A percentile compares a stretch with the other conserved stretches of the same genome.
Conservation (phyloP, 495 filamentous ascomycete genomes). For the Penicillium verhagenii region DNA sequence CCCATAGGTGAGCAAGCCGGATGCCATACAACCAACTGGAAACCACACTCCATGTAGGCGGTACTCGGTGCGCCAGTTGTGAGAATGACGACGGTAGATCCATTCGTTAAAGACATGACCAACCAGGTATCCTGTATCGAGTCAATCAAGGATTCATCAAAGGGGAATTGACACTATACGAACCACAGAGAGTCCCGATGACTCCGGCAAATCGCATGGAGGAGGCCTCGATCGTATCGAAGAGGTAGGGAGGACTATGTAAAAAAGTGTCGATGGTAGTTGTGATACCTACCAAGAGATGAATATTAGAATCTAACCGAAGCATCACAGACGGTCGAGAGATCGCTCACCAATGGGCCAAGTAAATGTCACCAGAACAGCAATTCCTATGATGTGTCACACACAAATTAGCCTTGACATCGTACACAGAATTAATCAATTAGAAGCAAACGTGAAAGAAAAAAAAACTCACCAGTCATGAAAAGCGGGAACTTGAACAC, state of each 20-base stretch:
- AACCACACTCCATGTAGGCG: constrained; percentile 41
- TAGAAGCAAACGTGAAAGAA: no score
- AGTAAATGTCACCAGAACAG: constrained; percentile 36
- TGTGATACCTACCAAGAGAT: constrained; percentile 30
- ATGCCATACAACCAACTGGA: constrained; percentile 30
- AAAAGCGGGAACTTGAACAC: constrained; percentile 36
- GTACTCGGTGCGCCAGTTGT: constrained; percentile 30
- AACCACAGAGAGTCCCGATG: constrained; percentile 34
- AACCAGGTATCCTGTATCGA: constrained; percentile 25
- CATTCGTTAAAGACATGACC: constrained; percentile 39
- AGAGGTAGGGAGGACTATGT: constrained; percentile 37
- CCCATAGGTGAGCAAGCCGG: constrained; percentile 36
- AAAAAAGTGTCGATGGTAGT: constrained; percentile 39
- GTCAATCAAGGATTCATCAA: not conserved
- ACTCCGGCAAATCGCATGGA: constrained; percentile 42
- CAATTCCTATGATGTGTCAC: constrained; percentile 10
- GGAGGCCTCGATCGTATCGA: constrained; percentile 35
- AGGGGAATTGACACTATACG: not conserved
- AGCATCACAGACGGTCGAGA: no score
- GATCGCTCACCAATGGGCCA: constrained; percentile 43
- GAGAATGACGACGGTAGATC: constrained; percentile 32
- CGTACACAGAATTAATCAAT: no score
- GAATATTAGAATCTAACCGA: no score
- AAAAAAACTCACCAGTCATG: constrained; percentile 22
- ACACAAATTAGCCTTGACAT: not conserved